Evolutionary conservation across 1,284 basidiomycete genomes (phyloP).

Genomic region (Trametes hirsuta): DNA sequence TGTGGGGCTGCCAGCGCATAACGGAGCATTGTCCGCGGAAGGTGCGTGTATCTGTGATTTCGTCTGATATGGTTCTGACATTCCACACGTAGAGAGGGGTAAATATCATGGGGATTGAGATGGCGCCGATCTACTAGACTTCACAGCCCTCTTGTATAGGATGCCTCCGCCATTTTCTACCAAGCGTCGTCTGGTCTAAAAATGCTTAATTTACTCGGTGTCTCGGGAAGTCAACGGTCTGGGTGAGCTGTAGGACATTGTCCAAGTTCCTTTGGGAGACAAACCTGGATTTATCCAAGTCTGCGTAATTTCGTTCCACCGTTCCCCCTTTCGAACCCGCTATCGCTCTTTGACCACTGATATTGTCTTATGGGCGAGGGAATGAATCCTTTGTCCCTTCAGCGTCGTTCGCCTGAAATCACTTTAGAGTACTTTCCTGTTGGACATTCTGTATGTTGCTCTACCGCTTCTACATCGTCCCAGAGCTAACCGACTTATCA

Average conservation of each 20-base stretch:
- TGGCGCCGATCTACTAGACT: conserved; percentile 2
- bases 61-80: not conserved
- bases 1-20: conserved; percentile 75
- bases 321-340: too few species aligned
- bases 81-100: conserved; percentile 42
- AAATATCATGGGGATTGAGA: conserved; percentile 50
- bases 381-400: too few species aligned
- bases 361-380: too few species aligned
- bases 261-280: too few species aligned
- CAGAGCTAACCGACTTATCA: not conserved
- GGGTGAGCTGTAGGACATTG: too few species aligned
- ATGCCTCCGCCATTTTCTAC: not conserved
- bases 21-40: conserved; percentile 57
- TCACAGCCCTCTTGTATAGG: not conserved
- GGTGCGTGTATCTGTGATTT: conserved; percentile 36
- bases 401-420: too few species aligned
- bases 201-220: not conserved
- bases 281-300: too few species aligned
- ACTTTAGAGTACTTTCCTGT: too few species aligned
- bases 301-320: too few species aligned
- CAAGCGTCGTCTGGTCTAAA: not conserved
- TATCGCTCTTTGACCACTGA: too few species aligned
- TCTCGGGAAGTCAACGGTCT: not conserved
- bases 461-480: not conserved
- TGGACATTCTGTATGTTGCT: not conserved